Evolutionary conservation across 176 grass and related monocot genomes (phyloP), one percentile per base, ranked within the genome.

Genomic region (Eragrostis curvula): DNA sequence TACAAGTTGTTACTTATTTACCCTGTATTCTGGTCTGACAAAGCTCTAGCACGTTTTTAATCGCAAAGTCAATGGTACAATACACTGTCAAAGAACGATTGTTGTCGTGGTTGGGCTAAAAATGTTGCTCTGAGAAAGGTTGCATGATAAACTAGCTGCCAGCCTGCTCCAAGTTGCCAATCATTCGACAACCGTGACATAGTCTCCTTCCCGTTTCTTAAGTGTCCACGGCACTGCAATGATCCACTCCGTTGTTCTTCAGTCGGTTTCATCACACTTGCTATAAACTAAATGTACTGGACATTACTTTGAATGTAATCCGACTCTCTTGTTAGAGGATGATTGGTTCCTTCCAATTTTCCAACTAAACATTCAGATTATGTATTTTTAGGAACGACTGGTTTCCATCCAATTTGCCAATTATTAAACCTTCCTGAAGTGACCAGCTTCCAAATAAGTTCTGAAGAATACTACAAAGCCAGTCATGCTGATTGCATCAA

Each of bases 291-390:
- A 76, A 43, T 74, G 42, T 6, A 29, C 52, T 61, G 46, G 61
- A 62, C 63, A 76, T 62, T 82, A 71, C 72, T 44, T 9, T 81
- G 49, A 77, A 42, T 73, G 40, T 10, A 27, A 66, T 83, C 56
- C 71, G 45, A 56, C 73, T 66, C 29, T 24, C 7, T 2, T 25
- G 32, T 4, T 36, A 4, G 32, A 36, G 32, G 39, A 0, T 2
- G 15, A 45, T 27, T 56, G 14, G 11, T 88, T 83, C 2, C 73
- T 58, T 83, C 13, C 86, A 66, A 58, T 16, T 36, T 36, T 2
- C 32, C 32, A 36, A 36, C 4, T 29, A 24, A n/a, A n/a, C n/a
- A n/a, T n/a, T n/a, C n/a, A n/a, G n/a, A n/a, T n/a, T n/a, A n/a
- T n/a, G n/a, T n/a, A n/a, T n/a, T n/a, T n/a, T n/a, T n/a, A n/a